These are phyloP conservation scores for Rhizopus arrhizus DNA, from an alignment of 371 early-diverging fungal species.

Conservation along the genomic window DNA sequence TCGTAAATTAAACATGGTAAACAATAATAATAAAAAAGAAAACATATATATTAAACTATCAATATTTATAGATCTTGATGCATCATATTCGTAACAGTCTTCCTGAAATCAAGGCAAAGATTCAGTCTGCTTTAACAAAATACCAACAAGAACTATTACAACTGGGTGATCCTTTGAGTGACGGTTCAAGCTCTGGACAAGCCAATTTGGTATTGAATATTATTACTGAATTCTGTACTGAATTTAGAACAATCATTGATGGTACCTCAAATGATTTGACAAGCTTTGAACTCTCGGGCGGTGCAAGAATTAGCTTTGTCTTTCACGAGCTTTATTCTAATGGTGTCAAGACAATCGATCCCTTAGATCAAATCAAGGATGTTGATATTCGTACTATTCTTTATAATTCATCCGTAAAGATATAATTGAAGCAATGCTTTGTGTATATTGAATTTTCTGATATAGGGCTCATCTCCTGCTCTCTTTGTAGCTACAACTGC, in stretches of 20 bases:
- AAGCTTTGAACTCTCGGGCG: constrained; percentile 94
- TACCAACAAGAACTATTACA: constrained; percentile 83
- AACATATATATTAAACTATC: neutral
- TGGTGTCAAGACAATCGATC: constrained; percentile 92
- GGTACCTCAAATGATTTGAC: constrained; percentile 93
- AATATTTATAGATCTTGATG: constrained; percentile 81
- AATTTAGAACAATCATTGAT: constrained; percentile 92
- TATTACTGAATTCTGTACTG: constrained; percentile 96
- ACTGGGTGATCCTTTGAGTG: constrained; percentile 90
- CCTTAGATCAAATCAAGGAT: constrained; percentile 96
- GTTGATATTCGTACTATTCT: constrained; percentile 96
- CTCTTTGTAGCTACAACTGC: constrained; percentile 97
- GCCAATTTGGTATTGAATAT: constrained; percentile 90
- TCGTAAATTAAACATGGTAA: constrained; percentile 91
- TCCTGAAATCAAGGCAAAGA: constrained; percentile 97
- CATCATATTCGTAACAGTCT: constrained; percentile 95
- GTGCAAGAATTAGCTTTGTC: constrained; percentile 97
- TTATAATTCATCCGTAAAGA: constrained; percentile 91
- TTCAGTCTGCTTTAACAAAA: constrained; percentile 79
- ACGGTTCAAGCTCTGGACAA: constrained; percentile 47
- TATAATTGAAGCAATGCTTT: neutral
- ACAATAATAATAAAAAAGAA: constrained; percentile 3
- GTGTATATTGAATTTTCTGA: neutral
- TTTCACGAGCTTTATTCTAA: constrained; percentile 96
- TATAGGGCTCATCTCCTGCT: constrained; percentile 90